Percentiles rank a stretch among this genome's conserved stretches.
Conservation (phyloP, 2,329 filamentous ascomycete genomes). For the Ceratocystiopsis minuta region DNA sequence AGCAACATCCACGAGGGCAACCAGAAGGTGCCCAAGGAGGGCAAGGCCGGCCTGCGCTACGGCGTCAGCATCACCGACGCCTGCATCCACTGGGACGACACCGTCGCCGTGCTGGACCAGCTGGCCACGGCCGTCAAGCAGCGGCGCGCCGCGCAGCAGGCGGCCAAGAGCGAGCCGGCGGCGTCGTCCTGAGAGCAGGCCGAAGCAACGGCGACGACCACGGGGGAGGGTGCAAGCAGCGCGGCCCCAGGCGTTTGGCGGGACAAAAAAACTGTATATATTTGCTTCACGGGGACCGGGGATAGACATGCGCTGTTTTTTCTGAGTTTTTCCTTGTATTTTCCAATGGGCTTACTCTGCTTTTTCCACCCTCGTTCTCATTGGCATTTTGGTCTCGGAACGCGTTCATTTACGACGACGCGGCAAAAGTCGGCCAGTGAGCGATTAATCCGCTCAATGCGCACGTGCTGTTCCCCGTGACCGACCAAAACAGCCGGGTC, state of each 20-base stretch:
- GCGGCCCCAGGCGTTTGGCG: background rate
- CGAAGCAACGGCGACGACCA: constrained; percentile 13
- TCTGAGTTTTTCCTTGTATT: background rate
- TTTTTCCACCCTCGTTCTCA: too few species aligned
- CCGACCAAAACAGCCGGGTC: constrained; percentile 1
- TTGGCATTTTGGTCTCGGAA: background rate
- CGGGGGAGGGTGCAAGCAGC: too few species aligned
- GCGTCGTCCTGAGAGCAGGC: constrained; percentile 12
- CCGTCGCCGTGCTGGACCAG: constrained; percentile 55
- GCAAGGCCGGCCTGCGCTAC: constrained; percentile 70
- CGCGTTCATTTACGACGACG: background rate
- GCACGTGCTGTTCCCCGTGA: constrained; percentile 8
- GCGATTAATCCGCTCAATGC: constrained; percentile 7
- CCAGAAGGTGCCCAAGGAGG: constrained; percentile 83
- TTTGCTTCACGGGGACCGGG: too few species aligned
- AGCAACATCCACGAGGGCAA: constrained; percentile 88
- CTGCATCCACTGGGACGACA: constrained; percentile 89
- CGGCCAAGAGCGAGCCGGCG: too few species aligned
- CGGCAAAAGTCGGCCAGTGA: constrained; percentile 1
- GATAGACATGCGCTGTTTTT: background rate
- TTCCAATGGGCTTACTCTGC: too few species aligned
- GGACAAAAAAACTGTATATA: background rate
- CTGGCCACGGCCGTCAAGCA: constrained; percentile 67
- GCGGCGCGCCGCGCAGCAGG: constrained; percentile 27
- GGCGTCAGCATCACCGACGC: constrained; percentile 96